Base-by-base conservation (phyloP, 345 rosid genomes). In the Ceriops zippeliana region DNA sequence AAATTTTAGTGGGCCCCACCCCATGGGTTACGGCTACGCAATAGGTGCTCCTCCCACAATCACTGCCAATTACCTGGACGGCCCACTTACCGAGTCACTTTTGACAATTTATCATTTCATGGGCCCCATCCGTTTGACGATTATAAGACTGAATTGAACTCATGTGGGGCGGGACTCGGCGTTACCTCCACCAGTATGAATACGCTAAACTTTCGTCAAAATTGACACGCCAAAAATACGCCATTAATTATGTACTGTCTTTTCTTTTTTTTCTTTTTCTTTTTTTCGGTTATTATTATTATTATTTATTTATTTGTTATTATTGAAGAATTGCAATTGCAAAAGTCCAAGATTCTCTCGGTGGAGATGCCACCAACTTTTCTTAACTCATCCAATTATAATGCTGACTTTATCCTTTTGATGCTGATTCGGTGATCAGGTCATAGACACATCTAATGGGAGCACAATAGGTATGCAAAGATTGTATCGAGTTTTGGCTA, bases 321-420 rank as follows among this genome's bases (percentile, higher is more conserved):
- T 24, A 24, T 42, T 42, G 1, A 42, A 3, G 5, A 3, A 42
- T 42, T 42, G 49, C 19, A 42, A 3, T 42, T 15, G 15, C 16
- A 21, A 4, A 67, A 67, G 70, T 67, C 70, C 58, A 67, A 8
- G 46, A 37, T 67, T 67, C 54, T 67, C 20, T 4, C n/a, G 24
- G 19, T n/a, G 65, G 24, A 53, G 51, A 22, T 66, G 69, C n/a
- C 57, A 15, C 24, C 52, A 22, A 32, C 51, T 46, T 34, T 60
- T 53, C 59, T 49, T 6, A 66, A 32, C 70, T 53, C 34, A 53
- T 66, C 51, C 24, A 53, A 34, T 2, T 15, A 27, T 7, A 31
- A 38, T 2, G 47, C 47, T 37, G 46, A 11, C 13, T 42, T 13
- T 15, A 42, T 11, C 1, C 49, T 42, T 42, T 42, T 42, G 49